Conservation (phyloP, 1,284 basidiomycete genomes). For the Vanrija sp. region DNA sequence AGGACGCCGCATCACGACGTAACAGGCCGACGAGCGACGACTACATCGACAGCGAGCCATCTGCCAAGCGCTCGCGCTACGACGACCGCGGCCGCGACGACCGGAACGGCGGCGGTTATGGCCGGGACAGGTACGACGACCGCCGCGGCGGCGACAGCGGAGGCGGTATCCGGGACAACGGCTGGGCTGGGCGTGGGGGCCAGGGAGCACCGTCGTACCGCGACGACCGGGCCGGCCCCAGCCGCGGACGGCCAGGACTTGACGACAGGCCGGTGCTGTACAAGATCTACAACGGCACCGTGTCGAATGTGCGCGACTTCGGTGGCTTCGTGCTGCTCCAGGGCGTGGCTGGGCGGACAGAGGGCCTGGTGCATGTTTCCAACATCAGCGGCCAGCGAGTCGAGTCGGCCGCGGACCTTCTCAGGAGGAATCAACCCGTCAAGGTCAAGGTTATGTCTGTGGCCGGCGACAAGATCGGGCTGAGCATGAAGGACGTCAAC, state of each 20-base stretch:
- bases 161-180: slow-evolving; percentile 25
- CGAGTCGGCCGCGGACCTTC: slow-evolving; percentile 79
- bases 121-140: slow-evolving; percentile 32
- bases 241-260: slow-evolving; percentile 46
- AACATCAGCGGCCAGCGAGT: slow-evolving; percentile 79
- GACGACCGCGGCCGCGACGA: slow-evolving; percentile 48
- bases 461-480: slow-evolving; percentile 70
- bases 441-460: slow-evolving; percentile 96
- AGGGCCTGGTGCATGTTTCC: slow-evolving; percentile 95
- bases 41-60: slow-evolving; percentile 50
- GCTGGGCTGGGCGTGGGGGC: slow-evolving; percentile 20
- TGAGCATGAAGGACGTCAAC: slow-evolving; percentile 98
- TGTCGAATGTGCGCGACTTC: slow-evolving; percentile 87
- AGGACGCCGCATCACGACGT: slow-evolving; percentile 58
- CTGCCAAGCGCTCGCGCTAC: slow-evolving; percentile 59
- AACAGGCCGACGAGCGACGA: slow-evolving; percentile 52
- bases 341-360: slow-evolving; percentile 75
- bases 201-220: slow-evolving; percentile 4
- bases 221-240: slow-evolving; percentile 1
- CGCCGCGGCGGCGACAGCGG: slow-evolving; percentile 49
- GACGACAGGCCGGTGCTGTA: slow-evolving; percentile 85
- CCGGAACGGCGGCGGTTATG: slow-evolving; percentile 48
- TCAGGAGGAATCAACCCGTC: slow-evolving; percentile 77
- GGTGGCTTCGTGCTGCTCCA: slow-evolving; percentile 90
- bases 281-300: slow-evolving; percentile 90